Conservation (phyloP, 306 rosid species). For the Neltuma alba region DNA sequence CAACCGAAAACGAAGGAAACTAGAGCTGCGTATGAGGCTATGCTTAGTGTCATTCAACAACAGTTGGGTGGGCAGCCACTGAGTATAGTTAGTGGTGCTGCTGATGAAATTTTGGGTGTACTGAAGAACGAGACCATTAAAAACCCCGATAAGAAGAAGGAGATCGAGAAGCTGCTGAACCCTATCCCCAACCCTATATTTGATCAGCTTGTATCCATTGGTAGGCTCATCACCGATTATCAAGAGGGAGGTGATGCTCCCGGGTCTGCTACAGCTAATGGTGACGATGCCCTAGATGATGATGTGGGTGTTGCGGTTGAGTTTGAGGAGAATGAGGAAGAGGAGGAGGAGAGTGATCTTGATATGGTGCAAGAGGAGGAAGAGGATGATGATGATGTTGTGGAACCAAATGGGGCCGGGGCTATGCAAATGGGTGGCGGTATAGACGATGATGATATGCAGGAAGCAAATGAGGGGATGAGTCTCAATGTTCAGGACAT, state of each 20-base stretch:
- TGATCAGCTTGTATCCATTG: conserved; percentile 75
- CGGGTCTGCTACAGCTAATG: conserved; percentile 50
- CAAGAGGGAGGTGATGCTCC: conserved; percentile 72
- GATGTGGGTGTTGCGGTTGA: conserved; percentile 95
- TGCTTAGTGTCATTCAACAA: conserved; percentile 86
- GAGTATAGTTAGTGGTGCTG: conserved; percentile 82
- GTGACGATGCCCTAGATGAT: conserved; percentile 79
- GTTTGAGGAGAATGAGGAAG: conserved; percentile 94
- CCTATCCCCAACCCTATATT: conserved; percentile 55
- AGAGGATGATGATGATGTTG: conserved; percentile 82
- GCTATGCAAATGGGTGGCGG: conserved; percentile 97
- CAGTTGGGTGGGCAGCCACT: conserved; percentile 91
- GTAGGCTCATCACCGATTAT: conserved; percentile 78
- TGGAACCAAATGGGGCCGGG: conserved; percentile 56
- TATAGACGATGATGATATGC: conserved; percentile 87
- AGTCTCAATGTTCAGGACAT: conserved; percentile 89
- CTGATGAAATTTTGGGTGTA: conserved; percentile 80
- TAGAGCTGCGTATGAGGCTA: conserved; percentile 87
- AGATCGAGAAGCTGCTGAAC: conserved; percentile 79
- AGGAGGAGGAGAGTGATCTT: conserved; percentile 93
- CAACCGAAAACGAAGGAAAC: conserved; percentile 94
- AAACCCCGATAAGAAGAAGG: conserved; percentile 85
- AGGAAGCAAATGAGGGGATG: conserved; percentile 83
- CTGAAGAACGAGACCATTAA: conserved; percentile 62
- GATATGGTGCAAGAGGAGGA: conserved; percentile 92